A percentile compares a stretch with the other conserved stretches of the same genome.
Evolutionary conservation across 257 asterid species (phyloP).

Genomic region (Salvia splendens): DNA sequence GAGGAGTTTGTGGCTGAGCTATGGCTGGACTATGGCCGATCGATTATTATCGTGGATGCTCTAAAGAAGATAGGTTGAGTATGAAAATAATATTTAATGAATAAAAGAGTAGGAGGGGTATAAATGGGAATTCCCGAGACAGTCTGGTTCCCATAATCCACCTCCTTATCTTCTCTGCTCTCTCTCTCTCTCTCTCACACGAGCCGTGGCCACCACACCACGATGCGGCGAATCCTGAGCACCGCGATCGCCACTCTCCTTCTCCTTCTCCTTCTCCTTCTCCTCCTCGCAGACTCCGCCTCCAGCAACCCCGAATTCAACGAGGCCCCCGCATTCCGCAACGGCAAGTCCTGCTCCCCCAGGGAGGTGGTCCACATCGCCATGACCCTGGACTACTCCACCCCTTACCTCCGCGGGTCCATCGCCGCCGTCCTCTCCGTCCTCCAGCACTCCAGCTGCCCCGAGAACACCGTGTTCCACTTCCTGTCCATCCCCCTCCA

Average conservation of each 20-base stretch:
- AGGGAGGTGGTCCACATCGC: slow-evolving; percentile 67
- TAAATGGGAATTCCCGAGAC: too few relatives aligned
- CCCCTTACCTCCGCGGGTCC: slow-evolving; percentile 94
- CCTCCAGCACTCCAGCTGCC: slow-evolving; percentile 83
- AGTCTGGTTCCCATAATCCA: too few relatives aligned
- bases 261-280: slow-evolving; percentile 36
- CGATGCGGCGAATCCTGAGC: too few relatives aligned
- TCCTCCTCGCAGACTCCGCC: slow-evolving; percentile 30
- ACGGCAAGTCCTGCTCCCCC: slow-evolving; percentile 57
- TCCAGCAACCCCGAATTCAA: slow-evolving; percentile 53
- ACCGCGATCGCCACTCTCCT: slow-evolving; percentile 30
- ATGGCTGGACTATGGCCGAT: too few relatives aligned
- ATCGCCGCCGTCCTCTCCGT: slow-evolving; percentile 88
- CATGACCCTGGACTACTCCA: slow-evolving; percentile 80
- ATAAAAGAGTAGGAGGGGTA: too few relatives aligned
- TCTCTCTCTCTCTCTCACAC: too few relatives aligned
- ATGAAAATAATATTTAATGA: too few relatives aligned
- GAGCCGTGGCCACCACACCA: too few relatives aligned
- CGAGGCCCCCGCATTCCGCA: slow-evolving; percentile 90
- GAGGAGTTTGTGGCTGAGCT: too few relatives aligned
- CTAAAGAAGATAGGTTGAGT: too few relatives aligned
- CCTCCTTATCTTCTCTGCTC: too few relatives aligned
- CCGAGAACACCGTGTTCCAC: slow-evolving; percentile 79
- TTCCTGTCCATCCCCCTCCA: slow-evolving; percentile 62
- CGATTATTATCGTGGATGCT: too few relatives aligned